Conservation (phyloP, 345 rosid species). For the Salix viminalis region DNA sequence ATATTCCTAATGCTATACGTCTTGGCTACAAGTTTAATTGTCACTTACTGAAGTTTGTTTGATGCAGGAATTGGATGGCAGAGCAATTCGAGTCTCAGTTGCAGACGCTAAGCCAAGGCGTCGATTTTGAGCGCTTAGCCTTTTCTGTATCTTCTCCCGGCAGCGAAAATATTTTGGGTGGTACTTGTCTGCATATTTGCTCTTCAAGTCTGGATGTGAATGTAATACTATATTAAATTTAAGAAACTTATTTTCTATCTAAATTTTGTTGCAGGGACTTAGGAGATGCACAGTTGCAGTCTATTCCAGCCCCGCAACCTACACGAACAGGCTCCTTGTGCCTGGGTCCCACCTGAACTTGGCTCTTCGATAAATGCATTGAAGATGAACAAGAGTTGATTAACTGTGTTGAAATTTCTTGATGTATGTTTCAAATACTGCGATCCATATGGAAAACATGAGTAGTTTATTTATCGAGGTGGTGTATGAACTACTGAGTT, state of each 20-base stretch:
- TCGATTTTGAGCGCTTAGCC: conserved; percentile 44
- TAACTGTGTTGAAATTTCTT: neutral
- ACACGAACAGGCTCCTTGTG: neutral
- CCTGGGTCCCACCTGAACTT: neutral
- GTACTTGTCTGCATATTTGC: neutral
- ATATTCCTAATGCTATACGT: neutral
- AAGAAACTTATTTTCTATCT: neutral
- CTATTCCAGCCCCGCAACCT: neutral
- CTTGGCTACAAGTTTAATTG: neutral
- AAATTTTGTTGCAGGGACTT: conserved; percentile 10
- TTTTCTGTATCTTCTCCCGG: neutral
- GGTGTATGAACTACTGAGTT: conserved; percentile 7
- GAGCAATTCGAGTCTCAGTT: conserved; percentile 75
- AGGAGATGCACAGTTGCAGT: conserved; percentile 16
- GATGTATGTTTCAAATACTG: conserved; percentile 12
- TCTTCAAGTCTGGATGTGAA: neutral
- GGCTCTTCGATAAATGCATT: conserved; percentile 1
- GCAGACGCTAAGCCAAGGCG: conserved; percentile 88
- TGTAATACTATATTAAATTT: neutral
- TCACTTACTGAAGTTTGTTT: conserved; percentile 3
- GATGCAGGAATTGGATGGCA: conserved; percentile 80
- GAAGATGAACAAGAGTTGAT: conserved; percentile 5
- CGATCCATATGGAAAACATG: conserved; percentile 17
- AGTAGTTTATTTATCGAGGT: conserved; percentile 16
- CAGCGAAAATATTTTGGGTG: conserved; percentile 26